Percentiles rank a stretch among this genome's conserved stretches.
Evolutionary conservation across 2,329 filamentous ascomycete species (phyloP).

Genomic region (Penicillium rolfsii): DNA sequence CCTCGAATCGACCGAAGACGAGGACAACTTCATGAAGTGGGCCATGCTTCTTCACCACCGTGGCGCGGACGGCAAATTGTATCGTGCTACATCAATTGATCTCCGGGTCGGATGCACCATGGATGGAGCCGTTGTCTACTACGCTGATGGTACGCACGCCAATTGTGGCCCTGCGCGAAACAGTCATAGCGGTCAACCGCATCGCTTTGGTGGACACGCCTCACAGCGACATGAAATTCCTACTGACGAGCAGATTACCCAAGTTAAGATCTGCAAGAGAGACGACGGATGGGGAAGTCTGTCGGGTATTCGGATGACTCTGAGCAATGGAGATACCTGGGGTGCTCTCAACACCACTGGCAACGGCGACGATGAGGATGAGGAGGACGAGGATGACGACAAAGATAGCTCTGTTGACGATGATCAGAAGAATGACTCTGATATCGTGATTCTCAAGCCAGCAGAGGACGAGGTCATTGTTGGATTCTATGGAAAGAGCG

Average conservation of each 20-base stretch:
- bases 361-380: neutral
- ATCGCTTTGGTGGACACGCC: slow-evolving; percentile 34
- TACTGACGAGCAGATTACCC: slow-evolving; percentile 33
- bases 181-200: slow-evolving; percentile 28
- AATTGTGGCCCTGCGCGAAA: slow-evolving; percentile 47
- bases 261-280: slow-evolving; percentile 33
- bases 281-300: slow-evolving; percentile 14
- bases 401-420: neutral
- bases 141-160: slow-evolving; percentile 47
- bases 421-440: neutral
- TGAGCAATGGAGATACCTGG: slow-evolving; percentile 32
- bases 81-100: slow-evolving; percentile 49
- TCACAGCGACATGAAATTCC: slow-evolving; percentile 25
- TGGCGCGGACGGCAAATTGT: slow-evolving; percentile 11
- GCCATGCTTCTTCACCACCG: slow-evolving; percentile 18
- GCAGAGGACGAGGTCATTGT: slow-evolving; percentile 46
- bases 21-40: slow-evolving; percentile 25
- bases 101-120: slow-evolving; percentile 50
- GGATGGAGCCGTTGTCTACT: slow-evolving; percentile 53
- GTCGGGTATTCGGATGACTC: slow-evolving; percentile 19
- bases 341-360: slow-evolving; percentile 34
- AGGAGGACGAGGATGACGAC: neutral
- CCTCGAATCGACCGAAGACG: slow-evolving; percentile 14
- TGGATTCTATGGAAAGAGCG: slow-evolving; percentile 52
- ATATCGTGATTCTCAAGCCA: slow-evolving; percentile 30